Conservation (phyloP, 1,284 basidiomycete genomes). For the Thecaphora thlaspeos region DNA sequence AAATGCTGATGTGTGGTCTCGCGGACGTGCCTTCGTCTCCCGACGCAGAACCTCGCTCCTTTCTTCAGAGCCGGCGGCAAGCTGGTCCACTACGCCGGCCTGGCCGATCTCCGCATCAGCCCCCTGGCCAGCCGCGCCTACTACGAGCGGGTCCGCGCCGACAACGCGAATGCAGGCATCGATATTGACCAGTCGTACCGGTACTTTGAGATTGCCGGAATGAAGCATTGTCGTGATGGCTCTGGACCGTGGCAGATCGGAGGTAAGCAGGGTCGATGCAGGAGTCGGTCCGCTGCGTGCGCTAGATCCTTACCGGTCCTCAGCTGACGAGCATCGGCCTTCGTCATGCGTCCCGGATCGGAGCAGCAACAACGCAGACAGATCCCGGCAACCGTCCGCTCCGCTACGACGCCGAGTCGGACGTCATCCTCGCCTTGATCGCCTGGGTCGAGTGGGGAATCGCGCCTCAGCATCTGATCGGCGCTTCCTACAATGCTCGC, state of each 20-base stretch:
- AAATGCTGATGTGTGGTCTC: too few species aligned
- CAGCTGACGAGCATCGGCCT: background rate
- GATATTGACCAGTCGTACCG: slow-evolving; percentile 59
- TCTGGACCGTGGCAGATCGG: slow-evolving; percentile 40
- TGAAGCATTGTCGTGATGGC: slow-evolving; percentile 59
- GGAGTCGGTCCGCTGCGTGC: too few species aligned
- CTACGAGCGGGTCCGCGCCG: slow-evolving; percentile 57
- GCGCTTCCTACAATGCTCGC: slow-evolving; percentile 20
- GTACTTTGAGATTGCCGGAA: slow-evolving; percentile 60
- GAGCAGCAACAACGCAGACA: slow-evolving; percentile 15
- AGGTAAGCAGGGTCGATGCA: slow-evolving; percentile 1
- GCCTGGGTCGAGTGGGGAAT: slow-evolving; percentile 60
- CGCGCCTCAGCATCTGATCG: slow-evolving; percentile 58
- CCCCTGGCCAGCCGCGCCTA: slow-evolving; percentile 58
- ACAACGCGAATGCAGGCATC: slow-evolving; percentile 3
- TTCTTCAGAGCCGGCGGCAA: slow-evolving; percentile 54
- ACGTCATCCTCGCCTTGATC: slow-evolving; percentile 60
- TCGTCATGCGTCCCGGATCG: too few species aligned
- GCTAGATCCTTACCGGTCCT: too few species aligned
- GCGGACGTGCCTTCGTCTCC: too few species aligned
- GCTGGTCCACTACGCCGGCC: slow-evolving; percentile 58
- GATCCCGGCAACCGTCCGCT: slow-evolving; percentile 29
- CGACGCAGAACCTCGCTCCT: slow-evolving; percentile 1
- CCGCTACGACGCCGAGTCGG: slow-evolving; percentile 47
- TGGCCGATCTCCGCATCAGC: slow-evolving; percentile 58